Evolutionary conservation across 208 protist genomes (phyloP).

Genomic region (Blastocrithidia nonstop): DNA sequence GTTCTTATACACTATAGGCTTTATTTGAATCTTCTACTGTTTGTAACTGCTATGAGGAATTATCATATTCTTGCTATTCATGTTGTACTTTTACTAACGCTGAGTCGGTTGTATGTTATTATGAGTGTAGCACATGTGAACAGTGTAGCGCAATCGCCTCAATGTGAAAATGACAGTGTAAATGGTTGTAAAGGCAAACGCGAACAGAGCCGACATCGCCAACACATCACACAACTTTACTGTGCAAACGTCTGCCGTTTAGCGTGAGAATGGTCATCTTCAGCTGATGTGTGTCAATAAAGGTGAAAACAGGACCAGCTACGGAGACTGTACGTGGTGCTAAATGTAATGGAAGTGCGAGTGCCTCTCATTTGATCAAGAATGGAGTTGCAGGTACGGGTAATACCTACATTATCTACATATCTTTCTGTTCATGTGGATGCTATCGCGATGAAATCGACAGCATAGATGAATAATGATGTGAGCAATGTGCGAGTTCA

Average conservation of each 20-base stretch:
- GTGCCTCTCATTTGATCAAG: slow-evolving; percentile 45
- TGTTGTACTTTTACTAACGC: neutral
- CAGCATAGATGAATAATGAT: slow-evolving; percentile 39
- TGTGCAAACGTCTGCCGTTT: slow-evolving; percentile 52
- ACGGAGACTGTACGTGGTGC: slow-evolving; percentile 66
- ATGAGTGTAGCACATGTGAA: neutral
- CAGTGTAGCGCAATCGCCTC: slow-evolving; percentile 41
- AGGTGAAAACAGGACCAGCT: slow-evolving; percentile 75
- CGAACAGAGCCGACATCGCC: slow-evolving; percentile 64
- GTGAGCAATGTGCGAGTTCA: too few species aligned
- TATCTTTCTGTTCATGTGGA: too few species aligned
- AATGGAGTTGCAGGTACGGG: slow-evolving; percentile 28
- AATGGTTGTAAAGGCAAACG: slow-evolving; percentile 57
- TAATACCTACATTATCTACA: too few species aligned
- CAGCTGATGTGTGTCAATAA: slow-evolving; percentile 71
- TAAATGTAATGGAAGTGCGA: slow-evolving; percentile 58
- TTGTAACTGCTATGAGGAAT: too few species aligned
- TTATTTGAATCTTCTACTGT: too few species aligned
- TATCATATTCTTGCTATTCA: neutral
- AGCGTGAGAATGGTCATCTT: slow-evolving; percentile 72
- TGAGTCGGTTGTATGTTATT: neutral
- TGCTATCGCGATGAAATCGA: slow-evolving; percentile 57
- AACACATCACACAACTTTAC: slow-evolving; percentile 67
- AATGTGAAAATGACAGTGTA: slow-evolving; percentile 22
- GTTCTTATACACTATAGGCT: too few species aligned